phyloP scores from a whole-genome alignment of 1,139 yeast species.

The Geotrichum fermentans region DNA sequence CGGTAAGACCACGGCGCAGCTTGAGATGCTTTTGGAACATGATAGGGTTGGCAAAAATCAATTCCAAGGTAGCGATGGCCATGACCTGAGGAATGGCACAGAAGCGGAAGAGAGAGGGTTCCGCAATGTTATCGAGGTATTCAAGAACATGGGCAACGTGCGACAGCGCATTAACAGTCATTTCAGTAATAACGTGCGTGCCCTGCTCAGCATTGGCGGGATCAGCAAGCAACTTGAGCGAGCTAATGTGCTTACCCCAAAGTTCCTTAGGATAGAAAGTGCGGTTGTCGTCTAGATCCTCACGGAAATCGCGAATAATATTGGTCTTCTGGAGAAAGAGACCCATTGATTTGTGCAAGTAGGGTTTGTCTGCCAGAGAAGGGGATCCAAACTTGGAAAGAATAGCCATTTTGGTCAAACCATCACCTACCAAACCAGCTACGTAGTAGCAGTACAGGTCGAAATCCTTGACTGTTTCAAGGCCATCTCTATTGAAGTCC shows the following conservation, averaged over 20 bases:
- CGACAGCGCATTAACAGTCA: constrained; percentile 71
- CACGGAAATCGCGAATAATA: constrained; percentile 91
- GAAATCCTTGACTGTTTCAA: constrained; percentile 71
- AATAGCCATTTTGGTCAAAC: constrained; percentile 72
- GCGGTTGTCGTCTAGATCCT: constrained; percentile 86
- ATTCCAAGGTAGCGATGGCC: constrained; percentile 92
- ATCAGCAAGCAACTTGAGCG: constrained; percentile 45
- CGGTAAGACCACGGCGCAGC: constrained; percentile 89
- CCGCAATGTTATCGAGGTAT: constrained; percentile 71
- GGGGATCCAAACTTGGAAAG: constrained; percentile 42
- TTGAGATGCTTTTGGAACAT: constrained; percentile 73
- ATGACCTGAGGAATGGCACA: constrained; percentile 98
- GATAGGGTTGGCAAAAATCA: constrained; percentile 73
- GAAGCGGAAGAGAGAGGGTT: constrained; percentile 79
- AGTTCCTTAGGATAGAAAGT: constrained; percentile 95
- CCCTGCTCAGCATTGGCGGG: constrained; percentile 51
- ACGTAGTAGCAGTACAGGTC: constrained; percentile 93
- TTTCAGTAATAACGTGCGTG: constrained; percentile 70
- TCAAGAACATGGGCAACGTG: constrained; percentile 76
- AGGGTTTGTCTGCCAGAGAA: constrained; percentile 48
- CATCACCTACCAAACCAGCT: constrained; percentile 97
- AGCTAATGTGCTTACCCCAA: constrained; percentile 70
- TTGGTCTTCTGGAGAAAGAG: constrained; percentile 90
- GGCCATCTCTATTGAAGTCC: constrained; percentile 69
- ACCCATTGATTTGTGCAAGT: constrained; percentile 83